Evolutionary conservation across 2,329 filamentous ascomycete genomes (phyloP).

Genomic region (Alternaria burnsii): DNA sequence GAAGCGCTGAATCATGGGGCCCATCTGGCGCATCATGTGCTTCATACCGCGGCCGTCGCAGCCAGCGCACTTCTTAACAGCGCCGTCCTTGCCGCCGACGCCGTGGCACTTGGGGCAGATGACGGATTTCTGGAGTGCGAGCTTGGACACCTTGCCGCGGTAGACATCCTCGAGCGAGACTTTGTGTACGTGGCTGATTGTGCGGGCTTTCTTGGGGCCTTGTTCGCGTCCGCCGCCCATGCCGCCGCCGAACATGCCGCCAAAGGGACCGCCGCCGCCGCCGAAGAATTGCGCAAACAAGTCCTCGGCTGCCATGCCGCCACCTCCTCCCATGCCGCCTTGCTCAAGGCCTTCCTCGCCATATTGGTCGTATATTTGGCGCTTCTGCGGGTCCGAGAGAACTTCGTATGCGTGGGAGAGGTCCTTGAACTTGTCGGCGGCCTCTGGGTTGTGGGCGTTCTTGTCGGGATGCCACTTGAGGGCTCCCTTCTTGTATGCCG

Average conservation of each 20-base stretch:
- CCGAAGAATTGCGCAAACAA: constrained; percentile 96
- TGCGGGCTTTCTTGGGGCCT: constrained; percentile 89
- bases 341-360: constrained; percentile 92
- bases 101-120: constrained; percentile 96
- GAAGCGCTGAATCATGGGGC: constrained; percentile 99
- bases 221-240: constrained; percentile 76
- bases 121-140: constrained; percentile 95
- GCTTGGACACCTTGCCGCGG: constrained; percentile 95
- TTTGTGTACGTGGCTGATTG: constrained; percentile 98
- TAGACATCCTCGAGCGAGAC: constrained; percentile 98
- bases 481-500: constrained; percentile 84
- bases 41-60: constrained; percentile 98
- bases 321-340: constrained; percentile 75
- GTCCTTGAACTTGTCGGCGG: constrained; percentile 98
- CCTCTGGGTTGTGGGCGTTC: constrained; percentile 91
- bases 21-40: constrained; percentile 99
- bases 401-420: constrained; percentile 95
- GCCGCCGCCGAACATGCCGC: constrained; percentile 64
- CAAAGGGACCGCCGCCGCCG: constrained; percentile 73
- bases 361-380: constrained; percentile 93
- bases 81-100: constrained; percentile 94
- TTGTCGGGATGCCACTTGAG: constrained; percentile 92
- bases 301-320: constrained; percentile 94
- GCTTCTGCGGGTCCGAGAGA: constrained; percentile 91
- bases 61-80: constrained; percentile 89